Percentiles rank a stretch among this genome's conserved stretches.
Conservation (phyloP, 495 filamentous ascomycete genomes). For the Tuber calosporum region DNA sequence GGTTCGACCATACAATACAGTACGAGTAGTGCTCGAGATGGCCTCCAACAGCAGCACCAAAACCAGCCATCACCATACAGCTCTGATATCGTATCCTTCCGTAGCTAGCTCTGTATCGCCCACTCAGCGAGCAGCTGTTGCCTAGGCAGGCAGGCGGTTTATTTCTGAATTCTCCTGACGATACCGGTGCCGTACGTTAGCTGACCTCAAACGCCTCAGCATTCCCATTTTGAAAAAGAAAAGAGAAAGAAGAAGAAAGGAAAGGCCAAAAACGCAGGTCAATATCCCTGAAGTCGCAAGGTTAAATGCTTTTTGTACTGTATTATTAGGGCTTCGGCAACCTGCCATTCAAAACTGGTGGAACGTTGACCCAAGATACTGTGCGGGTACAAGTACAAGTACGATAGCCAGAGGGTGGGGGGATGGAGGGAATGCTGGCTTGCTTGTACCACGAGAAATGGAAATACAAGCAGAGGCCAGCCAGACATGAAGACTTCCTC, state of each 20-base stretch:
- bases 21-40: background rate
- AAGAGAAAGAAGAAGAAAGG: background rate
- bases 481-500: background rate
- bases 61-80: background rate
- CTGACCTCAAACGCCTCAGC: constrained; percentile 1
- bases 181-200: background rate
- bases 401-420: background rate
- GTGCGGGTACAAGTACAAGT: no score
- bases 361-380: background rate
- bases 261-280: background rate
- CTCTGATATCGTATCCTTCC: background rate
- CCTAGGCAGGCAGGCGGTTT: background rate
- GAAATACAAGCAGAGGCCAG: background rate
- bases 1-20: no score
- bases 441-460: background rate
- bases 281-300: background rate
- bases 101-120: background rate
- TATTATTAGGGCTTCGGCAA: background rate
- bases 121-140: background rate
- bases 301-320: background rate
- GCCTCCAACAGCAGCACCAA: background rate
- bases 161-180: constrained; percentile 1
- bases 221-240: background rate
- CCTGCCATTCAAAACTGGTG: constrained; percentile 1
- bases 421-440: background rate